Evolutionary conservation across 2,329 filamentous ascomycete genomes (phyloP), one percentile per base, ranked within the genome.

Genomic region (Colletotrichum camelliae): DNA sequence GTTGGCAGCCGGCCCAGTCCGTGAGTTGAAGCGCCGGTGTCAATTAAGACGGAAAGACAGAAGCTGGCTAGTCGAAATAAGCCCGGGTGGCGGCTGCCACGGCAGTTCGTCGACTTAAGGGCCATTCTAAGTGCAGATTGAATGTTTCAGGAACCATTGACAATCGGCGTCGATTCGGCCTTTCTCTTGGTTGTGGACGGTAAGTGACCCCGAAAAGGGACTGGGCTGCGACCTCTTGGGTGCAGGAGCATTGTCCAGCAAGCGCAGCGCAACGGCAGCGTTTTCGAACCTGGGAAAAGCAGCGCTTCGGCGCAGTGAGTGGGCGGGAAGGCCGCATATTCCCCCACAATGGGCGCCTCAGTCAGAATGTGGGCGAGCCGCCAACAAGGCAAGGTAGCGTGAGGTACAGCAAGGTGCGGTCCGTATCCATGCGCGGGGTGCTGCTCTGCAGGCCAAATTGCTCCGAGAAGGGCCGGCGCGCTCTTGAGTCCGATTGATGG

Each of bases 281-380:
- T 57, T 33, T 52, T 57, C 55, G 16, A 62, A 35, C 67, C 55
- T 61, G 18, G 67, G 39, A 48, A 52, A 21, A 24, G 48, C 57
- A 62, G 37, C 57, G n/a, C 33, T 62, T 69, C 80, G 76, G 72
- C 77, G 77, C 78, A 78, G 69, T 77, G 81, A 78, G 79, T 79
- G 79, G 78, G 79, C 79, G 58, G 80, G 27, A 31, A n/a, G 31
- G 43, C 27, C 68, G 61, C 61, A 58, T 27, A 29, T 15, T 58
- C 80, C 82, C 82, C 81, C 81, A 81, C 80, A 77, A 80, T 37
- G 66, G 39, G 70, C 74, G 35, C 31, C 39, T 67, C 78, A 79
- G 73, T 78, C 79, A 79, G 78, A 77, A 52, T n/a, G 43, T 52
- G 43, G 43, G 68, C 61, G 74, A 79, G 37, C 70, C 43, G 60